phyloP scores from a whole-genome alignment of 441 rosid genomes.

The Melianthus villosus region DNA sequence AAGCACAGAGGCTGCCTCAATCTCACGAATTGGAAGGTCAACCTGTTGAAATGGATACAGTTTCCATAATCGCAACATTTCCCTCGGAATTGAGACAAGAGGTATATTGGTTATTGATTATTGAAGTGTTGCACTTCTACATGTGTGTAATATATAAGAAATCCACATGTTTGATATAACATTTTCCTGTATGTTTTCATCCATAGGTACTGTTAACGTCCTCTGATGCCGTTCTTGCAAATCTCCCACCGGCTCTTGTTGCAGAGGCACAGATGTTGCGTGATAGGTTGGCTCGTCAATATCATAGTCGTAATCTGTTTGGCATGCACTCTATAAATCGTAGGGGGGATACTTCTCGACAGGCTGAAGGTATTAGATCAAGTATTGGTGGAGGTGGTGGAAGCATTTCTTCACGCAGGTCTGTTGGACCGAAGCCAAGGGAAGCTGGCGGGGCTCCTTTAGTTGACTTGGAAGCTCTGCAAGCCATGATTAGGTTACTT shows the following conservation, averaged over 20 bases:
- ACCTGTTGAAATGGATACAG: conserved; percentile 98
- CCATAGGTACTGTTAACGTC: conserved; percentile 86
- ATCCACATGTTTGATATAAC: too few species aligned
- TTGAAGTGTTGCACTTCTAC: too few species aligned
- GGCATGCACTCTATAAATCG: conserved; percentile 81
- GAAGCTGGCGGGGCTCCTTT: conserved; percentile 90
- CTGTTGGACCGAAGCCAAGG: conserved; percentile 43
- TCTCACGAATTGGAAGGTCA: conserved; percentile 92
- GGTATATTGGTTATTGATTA: too few species aligned
- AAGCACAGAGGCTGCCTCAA: conserved; percentile 83
- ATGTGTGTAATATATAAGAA: too few species aligned
- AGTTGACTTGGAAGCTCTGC: conserved; percentile 57
- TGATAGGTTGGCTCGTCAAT: conserved; percentile 96
- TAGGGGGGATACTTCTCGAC: too few species aligned
- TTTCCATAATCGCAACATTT: conserved; percentile 93
- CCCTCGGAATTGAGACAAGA: conserved; percentile 97
- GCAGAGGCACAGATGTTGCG: conserved; percentile 96
- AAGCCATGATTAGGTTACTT: conserved; percentile 63
- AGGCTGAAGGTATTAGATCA: too few species aligned
- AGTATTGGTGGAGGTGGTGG: conserved; percentile 86
- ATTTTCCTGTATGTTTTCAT: too few species aligned
- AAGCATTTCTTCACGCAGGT: conserved; percentile 49
- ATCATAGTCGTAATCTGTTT: conserved; percentile 84
- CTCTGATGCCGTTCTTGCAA: conserved; percentile 88
- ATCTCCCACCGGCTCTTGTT: conserved; percentile 75